These are phyloP conservation scores for Lathyrus tuberosus DNA, from an alignment of 306 rosid species.

Conservation along the genomic window DNA sequence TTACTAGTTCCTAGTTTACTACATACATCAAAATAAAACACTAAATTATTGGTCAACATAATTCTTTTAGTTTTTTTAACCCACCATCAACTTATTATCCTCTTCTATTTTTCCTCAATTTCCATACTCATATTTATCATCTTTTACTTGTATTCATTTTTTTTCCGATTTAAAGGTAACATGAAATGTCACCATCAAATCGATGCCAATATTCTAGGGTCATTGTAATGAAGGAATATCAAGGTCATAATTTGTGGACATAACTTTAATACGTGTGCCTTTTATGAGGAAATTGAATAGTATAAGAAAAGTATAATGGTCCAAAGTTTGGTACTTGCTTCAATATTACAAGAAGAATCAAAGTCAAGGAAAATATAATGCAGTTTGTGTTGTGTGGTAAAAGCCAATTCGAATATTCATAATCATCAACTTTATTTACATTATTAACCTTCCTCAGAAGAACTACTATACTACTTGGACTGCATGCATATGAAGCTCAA, in stretches of 20 bases:
- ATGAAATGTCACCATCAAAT: constrained; percentile 14
- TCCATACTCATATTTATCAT: background rate
- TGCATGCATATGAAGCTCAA: constrained; percentile 15
- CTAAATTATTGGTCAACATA: background rate
- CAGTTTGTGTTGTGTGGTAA: background rate
- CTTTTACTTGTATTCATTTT: background rate
- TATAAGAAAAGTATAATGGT: constrained; percentile 42
- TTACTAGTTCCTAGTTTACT: too few relatives aligned
- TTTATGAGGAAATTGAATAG: constrained; percentile 25
- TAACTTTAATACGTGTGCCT: background rate
- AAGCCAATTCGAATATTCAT: constrained; percentile 33
- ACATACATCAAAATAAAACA: too few relatives aligned
- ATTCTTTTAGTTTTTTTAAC: background rate
- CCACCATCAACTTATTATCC: background rate
- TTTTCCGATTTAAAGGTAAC: constrained; percentile 4
- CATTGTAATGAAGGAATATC: constrained; percentile 31
- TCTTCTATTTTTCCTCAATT: background rate
- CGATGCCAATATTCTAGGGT: constrained; percentile 26
- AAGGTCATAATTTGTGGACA: background rate
- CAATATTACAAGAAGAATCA: constrained; percentile 23
- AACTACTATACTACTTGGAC: background rate
- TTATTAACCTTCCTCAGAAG: constrained; percentile 10
- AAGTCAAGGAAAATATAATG: background rate
- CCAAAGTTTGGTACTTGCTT: constrained; percentile 31
- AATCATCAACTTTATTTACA: background rate